Conservation (phyloP, 2,329 filamentous ascomycete genomes). For the Paracamarosporium sp. region DNA sequence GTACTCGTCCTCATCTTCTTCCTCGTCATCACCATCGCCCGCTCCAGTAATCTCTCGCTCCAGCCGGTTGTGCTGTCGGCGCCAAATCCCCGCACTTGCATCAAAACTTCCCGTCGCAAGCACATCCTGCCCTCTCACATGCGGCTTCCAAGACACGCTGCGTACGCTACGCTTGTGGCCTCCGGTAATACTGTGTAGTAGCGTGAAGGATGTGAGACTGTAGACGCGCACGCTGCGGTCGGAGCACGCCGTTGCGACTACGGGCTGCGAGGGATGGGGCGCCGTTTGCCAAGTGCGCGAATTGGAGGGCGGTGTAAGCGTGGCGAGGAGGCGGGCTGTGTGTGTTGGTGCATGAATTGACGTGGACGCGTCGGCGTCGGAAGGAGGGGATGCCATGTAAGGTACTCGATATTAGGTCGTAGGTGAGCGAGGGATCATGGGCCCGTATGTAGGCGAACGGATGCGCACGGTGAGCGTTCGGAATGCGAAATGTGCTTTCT, state of each 20-base stretch:
- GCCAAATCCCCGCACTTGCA: constrained; percentile 76
- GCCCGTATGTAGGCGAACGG: background rate
- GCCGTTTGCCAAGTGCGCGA: constrained; percentile 82
- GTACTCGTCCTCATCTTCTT: constrained; percentile 81
- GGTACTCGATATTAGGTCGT: background rate
- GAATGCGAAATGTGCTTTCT: background rate
- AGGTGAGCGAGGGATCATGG: too few species aligned
- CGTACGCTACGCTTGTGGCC: constrained; percentile 93
- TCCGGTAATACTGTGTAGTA: constrained; percentile 80
- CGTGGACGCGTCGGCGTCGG: constrained; percentile 11
- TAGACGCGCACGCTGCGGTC: constrained; percentile 89
- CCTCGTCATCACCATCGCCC: constrained; percentile 47
- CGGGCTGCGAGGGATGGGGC: constrained; percentile 84
- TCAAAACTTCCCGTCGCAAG: constrained; percentile 95
- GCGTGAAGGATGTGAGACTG: constrained; percentile 79
- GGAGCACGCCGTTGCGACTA: constrained; percentile 87
- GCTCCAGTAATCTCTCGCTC: constrained; percentile 28
- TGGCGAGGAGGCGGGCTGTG: constrained; percentile 54
- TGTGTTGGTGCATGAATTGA: constrained; percentile 17
- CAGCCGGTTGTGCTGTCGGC: constrained; percentile 71
- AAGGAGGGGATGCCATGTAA: constrained; percentile 6
- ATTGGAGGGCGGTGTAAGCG: constrained; percentile 59
- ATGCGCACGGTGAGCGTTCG: background rate
- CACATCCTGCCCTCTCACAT: constrained; percentile 65
- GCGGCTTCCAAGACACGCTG: constrained; percentile 85